A percentile compares a stretch with the other conserved stretches of the same genome.
These are phyloP conservation scores for Tylopilus sp. DNA, from an alignment of 1,284 basidiomycete genomes.

Conservation along the genomic window DNA sequence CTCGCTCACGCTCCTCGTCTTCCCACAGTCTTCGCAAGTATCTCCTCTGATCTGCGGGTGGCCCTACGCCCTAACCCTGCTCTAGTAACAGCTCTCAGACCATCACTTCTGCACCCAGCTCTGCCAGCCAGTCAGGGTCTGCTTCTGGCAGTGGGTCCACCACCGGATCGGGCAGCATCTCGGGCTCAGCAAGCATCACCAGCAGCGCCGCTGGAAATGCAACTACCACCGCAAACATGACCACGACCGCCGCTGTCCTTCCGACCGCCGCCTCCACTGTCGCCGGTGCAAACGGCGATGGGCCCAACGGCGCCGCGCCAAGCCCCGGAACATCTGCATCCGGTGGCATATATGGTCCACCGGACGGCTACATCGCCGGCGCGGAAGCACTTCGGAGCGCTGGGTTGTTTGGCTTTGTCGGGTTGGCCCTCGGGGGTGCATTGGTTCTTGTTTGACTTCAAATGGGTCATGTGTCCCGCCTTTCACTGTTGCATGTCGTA, in stretches of 20 bases:
- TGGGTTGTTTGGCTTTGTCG: constrained; percentile 37
- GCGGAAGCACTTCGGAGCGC: constrained; percentile 44
- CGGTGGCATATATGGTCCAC: constrained; percentile 54
- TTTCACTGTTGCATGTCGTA: constrained; percentile 14
- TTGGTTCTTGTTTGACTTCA: constrained; percentile 44
- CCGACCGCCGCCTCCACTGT: constrained; percentile 59
- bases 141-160: constrained; percentile 22
- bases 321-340: constrained; percentile 43
- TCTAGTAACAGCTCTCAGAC: constrained; percentile 41
- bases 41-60: constrained; percentile 22
- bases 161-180: constrained; percentile 25
- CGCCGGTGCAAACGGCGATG: constrained; percentile 49
- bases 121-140: constrained; percentile 30
- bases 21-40: constrained; percentile 30
- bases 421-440: constrained; percentile 46
- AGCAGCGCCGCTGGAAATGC: constrained; percentile 26
- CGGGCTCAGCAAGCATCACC: constrained; percentile 21
- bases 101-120: constrained; percentile 44
- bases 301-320: constrained; percentile 47
- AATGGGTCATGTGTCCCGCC: constrained; percentile 6
- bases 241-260: constrained; percentile 37
- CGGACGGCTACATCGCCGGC: constrained; percentile 61
- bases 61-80: constrained; percentile 37
- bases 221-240: constrained; percentile 34
- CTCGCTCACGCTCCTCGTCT: constrained; percentile 4